Evolutionary conservation across 139 green algal genomes (phyloP), one percentile per base, ranked within the genome.

Genomic region (Chlamydomonas eustigma): DNA sequence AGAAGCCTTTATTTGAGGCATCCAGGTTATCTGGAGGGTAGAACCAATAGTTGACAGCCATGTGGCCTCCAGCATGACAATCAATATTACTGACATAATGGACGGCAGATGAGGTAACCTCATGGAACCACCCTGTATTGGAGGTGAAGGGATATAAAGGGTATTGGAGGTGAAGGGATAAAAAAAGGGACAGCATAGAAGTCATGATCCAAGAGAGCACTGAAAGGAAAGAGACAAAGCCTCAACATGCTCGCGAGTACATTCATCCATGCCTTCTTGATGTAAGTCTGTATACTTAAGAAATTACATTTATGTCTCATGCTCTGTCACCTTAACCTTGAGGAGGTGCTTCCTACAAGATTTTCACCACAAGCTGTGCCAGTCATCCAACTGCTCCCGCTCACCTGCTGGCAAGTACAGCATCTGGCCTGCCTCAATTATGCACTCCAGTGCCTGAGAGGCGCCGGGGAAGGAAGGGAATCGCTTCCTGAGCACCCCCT

Each of bases 41-140:
- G 66, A 90, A 93, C 92, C 92, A 97, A 73, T 91, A 96, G 84
- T 95, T 96, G 44, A 97, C 68, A 2, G 92, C 92, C 71, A 95
- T 34, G 77, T 97, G 92, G 2, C 66, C 38, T n/a, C 64, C 69
- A 24, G 12, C 1, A 30, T 34, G 66, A 18, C 12, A 18, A 58
- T 58, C 44, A 58, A 12, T 58, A 37, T 51, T 4, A 36, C 35
- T 38, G 50, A 34, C 31, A 3, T n/a, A 18, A 1, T 44, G 4
- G 39, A 39, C 4, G 39, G 38, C 82, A 65, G 80, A 90, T 3
- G 83, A 90, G 8, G 89, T 94, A 24, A 96, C 92, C 82, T 96
- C 91, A 73, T 97, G 92, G 76, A 96, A 96, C 92, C 92, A 97
- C 31, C 91, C 89, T 77, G 77, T 28, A 52, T 25, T 24, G 18